Percentiles rank a stretch among this genome's conserved stretches.
These are phyloP conservation scores for Diplotaxis tenuifolia DNA, from an alignment of 345 rosid genomes.

Conservation along the genomic window DNA sequence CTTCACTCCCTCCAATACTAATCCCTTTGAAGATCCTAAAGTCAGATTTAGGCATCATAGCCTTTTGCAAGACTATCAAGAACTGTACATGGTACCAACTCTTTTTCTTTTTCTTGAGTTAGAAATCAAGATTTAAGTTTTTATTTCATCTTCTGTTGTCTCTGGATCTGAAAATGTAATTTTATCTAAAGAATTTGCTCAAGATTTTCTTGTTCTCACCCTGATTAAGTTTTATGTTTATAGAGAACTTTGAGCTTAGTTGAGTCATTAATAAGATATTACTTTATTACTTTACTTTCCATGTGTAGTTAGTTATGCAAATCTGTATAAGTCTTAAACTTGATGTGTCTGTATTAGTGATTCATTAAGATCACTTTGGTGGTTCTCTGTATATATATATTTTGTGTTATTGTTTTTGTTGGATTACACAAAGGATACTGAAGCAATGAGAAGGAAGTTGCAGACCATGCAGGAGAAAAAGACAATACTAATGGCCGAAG, in stretches of 20 bases:
- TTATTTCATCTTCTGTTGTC: constrained; percentile 10
- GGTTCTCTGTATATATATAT: background rate
- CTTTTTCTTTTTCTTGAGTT: constrained; percentile 2
- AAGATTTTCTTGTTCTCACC: constrained; percentile 2
- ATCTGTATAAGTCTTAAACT: background rate
- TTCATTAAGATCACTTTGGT: constrained; percentile 6
- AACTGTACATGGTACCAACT: constrained; percentile 49
- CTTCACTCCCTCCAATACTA: no score
- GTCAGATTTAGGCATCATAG: constrained; percentile 50
- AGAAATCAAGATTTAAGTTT: constrained; percentile 15
- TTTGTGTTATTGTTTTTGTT: background rate
- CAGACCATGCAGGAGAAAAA: constrained; percentile 54
- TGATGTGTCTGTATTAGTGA: background rate
- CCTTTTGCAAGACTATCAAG: constrained; percentile 64
- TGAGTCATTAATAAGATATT: no score
- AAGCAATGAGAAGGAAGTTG: constrained; percentile 46
- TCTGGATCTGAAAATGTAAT: no score
- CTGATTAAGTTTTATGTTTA: no score
- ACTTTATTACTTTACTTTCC: no score
- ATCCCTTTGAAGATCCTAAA: constrained; percentile 48
- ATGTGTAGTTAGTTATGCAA: no score
- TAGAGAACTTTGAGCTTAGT: background rate
- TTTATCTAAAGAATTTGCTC: constrained; percentile 17
- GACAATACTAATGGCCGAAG: constrained; percentile 61
- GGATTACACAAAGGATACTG: constrained; percentile 53